Evolutionary conservation across 768 basidiomycete species (phyloP).

Genomic region (Russula emetica): DNA sequence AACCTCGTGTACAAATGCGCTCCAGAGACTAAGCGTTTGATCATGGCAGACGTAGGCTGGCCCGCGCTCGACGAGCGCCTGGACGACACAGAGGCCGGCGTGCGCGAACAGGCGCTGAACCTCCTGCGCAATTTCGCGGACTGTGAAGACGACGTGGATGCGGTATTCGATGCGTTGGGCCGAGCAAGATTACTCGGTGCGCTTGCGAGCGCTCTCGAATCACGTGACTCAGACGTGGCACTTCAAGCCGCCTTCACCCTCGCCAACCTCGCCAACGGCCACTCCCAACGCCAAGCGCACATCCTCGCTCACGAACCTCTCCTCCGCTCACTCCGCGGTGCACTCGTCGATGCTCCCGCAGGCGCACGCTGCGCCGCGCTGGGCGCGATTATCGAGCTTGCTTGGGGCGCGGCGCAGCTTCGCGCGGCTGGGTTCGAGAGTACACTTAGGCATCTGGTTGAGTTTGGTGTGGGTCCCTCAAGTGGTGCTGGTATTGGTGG

Average conservation of each 20-base stretch:
- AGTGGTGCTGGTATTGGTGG: slow-evolving; percentile 32
- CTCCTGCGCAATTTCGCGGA: slow-evolving; percentile 66
- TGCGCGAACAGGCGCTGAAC: slow-evolving; percentile 70
- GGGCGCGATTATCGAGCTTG: slow-evolving; percentile 54
- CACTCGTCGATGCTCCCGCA: slow-evolving; percentile 55
- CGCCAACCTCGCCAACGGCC: slow-evolving; percentile 66
- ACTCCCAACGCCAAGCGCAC: slow-evolving; percentile 44
- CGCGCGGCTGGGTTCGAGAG: slow-evolving; percentile 45
- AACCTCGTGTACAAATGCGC: slow-evolving; percentile 69
- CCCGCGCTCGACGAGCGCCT: slow-evolving; percentile 55
- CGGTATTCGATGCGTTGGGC: slow-evolving; percentile 55
- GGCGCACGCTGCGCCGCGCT: slow-evolving; percentile 60
- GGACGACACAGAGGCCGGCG: slow-evolving; percentile 46
- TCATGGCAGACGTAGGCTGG: slow-evolving; percentile 74
- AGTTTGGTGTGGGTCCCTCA: slow-evolving; percentile 36
- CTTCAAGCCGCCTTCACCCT: slow-evolving; percentile 59
- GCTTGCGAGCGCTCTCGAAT: slow-evolving; percentile 48
- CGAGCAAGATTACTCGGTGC: slow-evolving; percentile 42
- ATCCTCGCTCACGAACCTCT: slow-evolving; percentile 52
- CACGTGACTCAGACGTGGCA: slow-evolving; percentile 50
- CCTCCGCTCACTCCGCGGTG: slow-evolving; percentile 50
- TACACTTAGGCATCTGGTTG: slow-evolving; percentile 43
- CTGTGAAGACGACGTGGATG: slow-evolving; percentile 56
- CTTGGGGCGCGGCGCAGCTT: slow-evolving; percentile 41
- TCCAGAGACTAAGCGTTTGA: slow-evolving; percentile 54